A percentile compares a stretch with the other conserved stretches of the same genome.
These are phyloP conservation scores for Phytophthora sp. DNA, from an alignment of 352 stramenopile genomes.

Conservation along the genomic window DNA sequence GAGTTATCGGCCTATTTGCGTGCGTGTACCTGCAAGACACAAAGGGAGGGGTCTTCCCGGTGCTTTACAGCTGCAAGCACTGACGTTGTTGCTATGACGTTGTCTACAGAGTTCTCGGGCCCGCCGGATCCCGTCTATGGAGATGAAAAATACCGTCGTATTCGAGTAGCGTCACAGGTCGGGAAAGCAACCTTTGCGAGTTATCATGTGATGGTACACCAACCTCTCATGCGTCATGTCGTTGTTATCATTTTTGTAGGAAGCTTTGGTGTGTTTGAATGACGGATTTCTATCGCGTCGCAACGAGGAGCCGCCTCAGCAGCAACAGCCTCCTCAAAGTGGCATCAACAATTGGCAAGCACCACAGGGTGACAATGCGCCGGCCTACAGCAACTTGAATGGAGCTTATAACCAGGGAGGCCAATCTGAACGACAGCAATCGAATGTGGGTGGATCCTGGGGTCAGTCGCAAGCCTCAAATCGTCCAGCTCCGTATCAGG, in stretches of 20 bases:
- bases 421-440: slow-evolving; percentile 32
- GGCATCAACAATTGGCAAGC: slow-evolving; percentile 34
- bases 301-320: slow-evolving; percentile 40
- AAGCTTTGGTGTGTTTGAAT: slow-evolving; percentile 82
- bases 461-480: slow-evolving; percentile 39
- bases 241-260: slow-evolving; percentile 45
- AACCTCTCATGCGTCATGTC: slow-evolving; percentile 26
- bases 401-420: slow-evolving; percentile 27
- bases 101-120: slow-evolving; percentile 74
- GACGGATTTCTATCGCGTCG: slow-evolving; percentile 65
- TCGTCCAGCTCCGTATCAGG: slow-evolving; percentile 70
- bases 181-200: not conserved
- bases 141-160: slow-evolving; percentile 86
- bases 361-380: slow-evolving; percentile 22
- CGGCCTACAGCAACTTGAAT: slow-evolving; percentile 29
- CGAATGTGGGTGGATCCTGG: slow-evolving; percentile 54
- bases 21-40: slow-evolving; percentile 36
- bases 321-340: slow-evolving; percentile 27
- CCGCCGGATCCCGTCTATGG: slow-evolving; percentile 77
- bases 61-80: not conserved
- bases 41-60: not conserved
- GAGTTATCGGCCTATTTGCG: slow-evolving; percentile 74
- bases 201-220: slow-evolving; percentile 14
- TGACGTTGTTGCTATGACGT: slow-evolving; percentile 10
- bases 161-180: slow-evolving; percentile 79